phyloP scores from a whole-genome alignment of 768 basidiomycete genomes.

The Tremella yokohamensis region DNA sequence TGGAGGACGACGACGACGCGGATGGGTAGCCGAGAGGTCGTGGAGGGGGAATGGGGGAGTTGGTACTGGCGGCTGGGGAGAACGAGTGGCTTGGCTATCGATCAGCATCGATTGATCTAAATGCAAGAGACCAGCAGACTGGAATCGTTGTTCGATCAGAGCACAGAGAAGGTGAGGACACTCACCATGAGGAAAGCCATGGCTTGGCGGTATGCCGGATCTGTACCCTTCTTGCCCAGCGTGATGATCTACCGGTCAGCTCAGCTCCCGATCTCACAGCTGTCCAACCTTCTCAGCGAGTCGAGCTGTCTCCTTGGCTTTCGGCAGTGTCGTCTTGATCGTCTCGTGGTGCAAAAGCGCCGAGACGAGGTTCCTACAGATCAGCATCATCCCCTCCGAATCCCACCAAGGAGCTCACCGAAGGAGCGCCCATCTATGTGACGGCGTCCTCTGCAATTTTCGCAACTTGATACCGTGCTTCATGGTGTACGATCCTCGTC shows the following conservation, averaged over 20 bases:
- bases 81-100: background rate
- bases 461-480: constrained; percentile 92
- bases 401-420: constrained; percentile 57
- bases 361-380: constrained; percentile 79
- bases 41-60: constrained; percentile 14
- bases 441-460: constrained; percentile 84
- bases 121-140: background rate
- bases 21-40: constrained; percentile 22
- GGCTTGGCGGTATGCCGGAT: constrained; percentile 67
- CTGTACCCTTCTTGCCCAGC: constrained; percentile 78
- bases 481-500: no score
- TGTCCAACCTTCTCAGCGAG: constrained; percentile 79
- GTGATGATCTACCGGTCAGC: constrained; percentile 64
- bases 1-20: constrained; percentile 2
- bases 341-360: constrained; percentile 92
- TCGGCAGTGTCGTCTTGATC: constrained; percentile 91
- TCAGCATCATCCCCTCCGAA: constrained; percentile 2
- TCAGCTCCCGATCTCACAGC: background rate
- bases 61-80: constrained; percentile 2
- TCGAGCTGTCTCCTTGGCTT: constrained; percentile 85
- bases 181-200: constrained; percentile 68
- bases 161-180: background rate
- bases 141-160: background rate
- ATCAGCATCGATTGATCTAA: background rate
- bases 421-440: constrained; percentile 88